These are phyloP conservation scores for Monascus ruber DNA, from an alignment of 2,329 filamentous ascomycete genomes.

Conservation along the genomic window DNA sequence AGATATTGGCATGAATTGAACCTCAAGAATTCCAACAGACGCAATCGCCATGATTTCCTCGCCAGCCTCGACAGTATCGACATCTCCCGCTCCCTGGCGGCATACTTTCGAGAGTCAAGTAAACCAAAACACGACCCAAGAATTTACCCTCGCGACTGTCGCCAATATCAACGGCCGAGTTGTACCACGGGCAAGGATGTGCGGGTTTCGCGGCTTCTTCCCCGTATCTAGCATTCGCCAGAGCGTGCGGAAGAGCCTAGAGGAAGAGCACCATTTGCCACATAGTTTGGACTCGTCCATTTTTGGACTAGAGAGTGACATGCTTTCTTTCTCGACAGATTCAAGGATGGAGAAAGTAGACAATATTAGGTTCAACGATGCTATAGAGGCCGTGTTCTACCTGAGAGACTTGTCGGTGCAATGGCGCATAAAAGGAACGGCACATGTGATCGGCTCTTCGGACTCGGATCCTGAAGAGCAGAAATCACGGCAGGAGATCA, in stretches of 20 bases:
- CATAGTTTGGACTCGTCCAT: conserved; percentile 48
- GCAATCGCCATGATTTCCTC: no score
- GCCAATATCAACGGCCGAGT: conserved; percentile 7
- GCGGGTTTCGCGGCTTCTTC: conserved; percentile 80
- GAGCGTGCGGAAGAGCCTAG: conserved; percentile 58
- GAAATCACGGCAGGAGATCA: conserved; percentile 44
- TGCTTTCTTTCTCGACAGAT: conserved; percentile 78
- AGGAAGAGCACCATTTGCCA: conserved; percentile 12
- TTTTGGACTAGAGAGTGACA: conserved; percentile 55
- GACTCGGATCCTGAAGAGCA: conserved; percentile 50
- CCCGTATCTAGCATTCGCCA: conserved; percentile 54
- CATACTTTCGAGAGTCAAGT: conserved; percentile 15
- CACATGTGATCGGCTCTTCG: conserved; percentile 56
- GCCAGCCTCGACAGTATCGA: background rate
- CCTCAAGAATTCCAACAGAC: no score
- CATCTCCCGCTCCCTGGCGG: conserved; percentile 18
- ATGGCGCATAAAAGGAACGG: conserved; percentile 71
- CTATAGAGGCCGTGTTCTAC: conserved; percentile 83
- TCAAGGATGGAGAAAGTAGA: conserved; percentile 71
- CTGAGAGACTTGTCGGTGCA: conserved; percentile 57
- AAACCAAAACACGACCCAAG: conserved; percentile 9
- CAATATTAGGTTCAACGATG: conserved; percentile 60
- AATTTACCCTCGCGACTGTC: conserved; percentile 19
- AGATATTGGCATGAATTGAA: no score
- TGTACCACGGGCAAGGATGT: conserved; percentile 42